Evolutionary conservation across 495 filamentous ascomycete genomes (phyloP), one percentile per base, ranked within the genome.

Genomic region (Neurospora sp.): DNA sequence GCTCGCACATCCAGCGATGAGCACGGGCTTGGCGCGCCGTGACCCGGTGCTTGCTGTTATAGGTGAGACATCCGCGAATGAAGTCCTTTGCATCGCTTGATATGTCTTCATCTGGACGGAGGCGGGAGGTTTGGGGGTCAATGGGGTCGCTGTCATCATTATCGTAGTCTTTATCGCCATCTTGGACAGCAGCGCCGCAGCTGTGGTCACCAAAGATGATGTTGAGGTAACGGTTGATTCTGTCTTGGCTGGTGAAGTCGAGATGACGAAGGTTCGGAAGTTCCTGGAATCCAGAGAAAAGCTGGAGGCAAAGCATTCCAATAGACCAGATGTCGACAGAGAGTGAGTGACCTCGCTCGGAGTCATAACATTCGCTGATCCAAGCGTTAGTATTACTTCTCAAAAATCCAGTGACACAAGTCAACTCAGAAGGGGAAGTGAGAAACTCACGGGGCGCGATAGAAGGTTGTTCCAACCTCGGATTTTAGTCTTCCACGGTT

Each of bases 21-120:
- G 87, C 85, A 4, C 94, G 86, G 8, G 93, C 92, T 79, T 92
- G 85, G 78, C 92, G 88, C 2, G 93, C 91, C 5, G 92, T 95
- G 83, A 94, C 89, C 39, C 94, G 89, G 22, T 84, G 76, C 40
- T 82, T 81, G 1, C 91, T 90, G 74, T 95, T 90, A 78, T 93
- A 89, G 16, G 90, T 93, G 6, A 97, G 85, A 75, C 95, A 98
- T 69, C 75, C 71, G 31, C 80, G 76, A 81, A 97, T 93, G 83
- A 97, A 97, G 46, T 91, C 85, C 71, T 91, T 86, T 3, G 91
- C 93, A 69, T 76, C 82, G 38, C 86, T 80, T 5, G 91, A 93
- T 53, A 97, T 90, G 46, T 87, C 86, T 70, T 89, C 88, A 89
- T 91, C 94, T 84, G 90, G 94, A 84, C 40, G 7, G 8, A 77